phyloP scores from a whole-genome alignment of 345 rosid genomes.

The Rubroshorea leprosula region DNA sequence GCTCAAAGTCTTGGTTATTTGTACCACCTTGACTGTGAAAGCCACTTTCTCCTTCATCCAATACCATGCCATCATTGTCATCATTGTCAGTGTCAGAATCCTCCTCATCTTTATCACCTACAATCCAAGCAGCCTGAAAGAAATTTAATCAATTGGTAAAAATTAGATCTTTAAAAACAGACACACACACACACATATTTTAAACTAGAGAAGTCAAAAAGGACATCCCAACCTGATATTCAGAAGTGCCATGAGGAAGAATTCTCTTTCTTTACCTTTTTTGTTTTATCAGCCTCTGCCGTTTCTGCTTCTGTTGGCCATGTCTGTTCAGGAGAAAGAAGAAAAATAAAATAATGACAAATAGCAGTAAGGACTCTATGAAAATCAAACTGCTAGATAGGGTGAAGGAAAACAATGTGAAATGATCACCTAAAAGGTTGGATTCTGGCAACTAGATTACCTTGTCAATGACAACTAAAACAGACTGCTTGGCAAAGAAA shows the following conservation, averaged over 20 bases:
- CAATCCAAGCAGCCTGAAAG: constrained; percentile 93
- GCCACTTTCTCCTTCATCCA: constrained; percentile 55
- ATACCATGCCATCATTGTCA: constrained; percentile 64
- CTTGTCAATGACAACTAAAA: too few species aligned
- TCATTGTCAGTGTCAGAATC: constrained; percentile 39
- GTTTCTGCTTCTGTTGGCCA: too few species aligned
- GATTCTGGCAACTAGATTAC: too few species aligned
- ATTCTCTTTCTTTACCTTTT: too few species aligned
- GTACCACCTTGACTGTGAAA: constrained; percentile 30
- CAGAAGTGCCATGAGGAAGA: too few species aligned
- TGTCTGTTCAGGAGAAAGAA: too few species aligned
- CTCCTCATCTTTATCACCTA: constrained; percentile 66
- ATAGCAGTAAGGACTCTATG: constrained; percentile 19
- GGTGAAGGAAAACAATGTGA: too few species aligned
- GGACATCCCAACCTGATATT: too few species aligned
- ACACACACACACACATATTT: constrained; percentile 26
- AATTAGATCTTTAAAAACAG: constrained; percentile 7
- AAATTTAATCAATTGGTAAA: neutral
- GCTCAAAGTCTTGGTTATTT: constrained; percentile 43
- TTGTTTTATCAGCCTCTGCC: too few species aligned
- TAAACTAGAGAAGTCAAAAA: neutral
- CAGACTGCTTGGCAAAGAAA: too few species aligned
- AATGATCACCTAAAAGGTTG: constrained; percentile 20
- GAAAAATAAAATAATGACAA: constrained; percentile 7
- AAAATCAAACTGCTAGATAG: too few species aligned